Conservation (phyloP, 1,284 basidiomycete species). For the Leccinum angustisporum region DNA sequence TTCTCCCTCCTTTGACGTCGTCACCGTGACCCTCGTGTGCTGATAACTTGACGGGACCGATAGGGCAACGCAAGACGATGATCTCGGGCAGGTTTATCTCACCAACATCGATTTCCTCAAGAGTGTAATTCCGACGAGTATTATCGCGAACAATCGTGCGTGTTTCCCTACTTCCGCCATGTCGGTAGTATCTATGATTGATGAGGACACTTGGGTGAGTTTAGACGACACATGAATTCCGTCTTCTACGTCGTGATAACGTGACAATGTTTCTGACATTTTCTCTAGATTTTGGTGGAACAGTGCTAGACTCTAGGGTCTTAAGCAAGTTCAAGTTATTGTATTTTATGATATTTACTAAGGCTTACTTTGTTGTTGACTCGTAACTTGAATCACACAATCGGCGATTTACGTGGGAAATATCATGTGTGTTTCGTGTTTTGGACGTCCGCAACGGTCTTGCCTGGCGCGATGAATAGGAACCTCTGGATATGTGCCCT, state of each 20-base stretch:
- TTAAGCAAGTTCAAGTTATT: too few species aligned
- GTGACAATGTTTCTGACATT: not conserved
- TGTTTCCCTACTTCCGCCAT: conserved; percentile 7
- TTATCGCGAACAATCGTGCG: conserved; percentile 79
- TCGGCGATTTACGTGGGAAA: too few species aligned
- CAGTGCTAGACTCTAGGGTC: not conserved
- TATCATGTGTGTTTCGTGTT: too few species aligned
- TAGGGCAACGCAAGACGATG: conserved; percentile 93
- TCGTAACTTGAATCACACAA: too few species aligned
- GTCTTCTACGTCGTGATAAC: not conserved
- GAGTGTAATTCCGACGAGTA: conserved; percentile 89
- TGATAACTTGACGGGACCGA: not conserved
- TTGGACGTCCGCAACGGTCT: too few species aligned
- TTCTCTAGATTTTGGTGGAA: not conserved
- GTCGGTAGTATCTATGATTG: conserved; percentile 22
- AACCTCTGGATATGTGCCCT: too few species aligned
- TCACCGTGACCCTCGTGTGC: too few species aligned
- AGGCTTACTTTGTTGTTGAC: too few species aligned
- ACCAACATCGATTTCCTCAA: conserved; percentile 65
- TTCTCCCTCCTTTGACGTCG: too few species aligned
- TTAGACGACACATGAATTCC: too few species aligned
- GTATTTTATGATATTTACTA: too few species aligned
- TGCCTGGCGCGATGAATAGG: too few species aligned
- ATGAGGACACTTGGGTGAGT: conserved; percentile 23
- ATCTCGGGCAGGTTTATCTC: conserved; percentile 87